phyloP scores from a whole-genome alignment of 148 eudicot species.

The Persicaria tinctoria region DNA sequence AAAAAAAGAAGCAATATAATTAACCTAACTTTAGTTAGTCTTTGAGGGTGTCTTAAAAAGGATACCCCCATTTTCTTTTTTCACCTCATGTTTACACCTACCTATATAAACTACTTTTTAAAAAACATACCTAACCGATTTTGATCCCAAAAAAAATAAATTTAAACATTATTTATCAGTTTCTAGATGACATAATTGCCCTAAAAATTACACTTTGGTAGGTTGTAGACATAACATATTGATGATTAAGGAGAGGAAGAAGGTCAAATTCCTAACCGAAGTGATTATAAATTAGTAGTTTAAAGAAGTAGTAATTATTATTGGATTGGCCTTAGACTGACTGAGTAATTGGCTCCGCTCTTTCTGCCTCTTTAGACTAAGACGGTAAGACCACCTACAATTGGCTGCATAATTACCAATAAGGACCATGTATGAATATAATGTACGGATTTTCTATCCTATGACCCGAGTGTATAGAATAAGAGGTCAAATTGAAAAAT shows the following conservation, averaged over 20 bases:
- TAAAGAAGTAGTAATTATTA: background rate
- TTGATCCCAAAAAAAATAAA: background rate
- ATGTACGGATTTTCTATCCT: too few species aligned
- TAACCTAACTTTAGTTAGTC: too few species aligned
- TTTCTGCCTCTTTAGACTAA: constrained; percentile 3
- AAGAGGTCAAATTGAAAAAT: too few species aligned
- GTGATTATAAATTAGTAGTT: background rate
- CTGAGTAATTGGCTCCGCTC: constrained; percentile 6
- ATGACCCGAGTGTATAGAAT: too few species aligned
- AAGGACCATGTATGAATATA: background rate
- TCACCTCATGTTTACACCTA: too few species aligned
- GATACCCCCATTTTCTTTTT: too few species aligned
- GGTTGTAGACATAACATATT: background rate
- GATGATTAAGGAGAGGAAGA: background rate
- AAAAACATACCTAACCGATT: background rate
- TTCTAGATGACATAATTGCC: constrained; percentile 8
- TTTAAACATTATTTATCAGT: background rate
- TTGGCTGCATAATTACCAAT: constrained; percentile 9
- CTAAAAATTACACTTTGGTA: constrained; percentile 2
- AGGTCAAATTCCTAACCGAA: constrained; percentile 10
- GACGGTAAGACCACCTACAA: background rate
- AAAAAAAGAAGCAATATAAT: too few species aligned
- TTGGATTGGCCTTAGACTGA: background rate
- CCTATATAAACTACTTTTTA: background rate
- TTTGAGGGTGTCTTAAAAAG: too few species aligned